These are phyloP conservation scores for Sicyos baderoa DNA, from an alignment of 306 rosid genomes.

Conservation along the genomic window DNA sequence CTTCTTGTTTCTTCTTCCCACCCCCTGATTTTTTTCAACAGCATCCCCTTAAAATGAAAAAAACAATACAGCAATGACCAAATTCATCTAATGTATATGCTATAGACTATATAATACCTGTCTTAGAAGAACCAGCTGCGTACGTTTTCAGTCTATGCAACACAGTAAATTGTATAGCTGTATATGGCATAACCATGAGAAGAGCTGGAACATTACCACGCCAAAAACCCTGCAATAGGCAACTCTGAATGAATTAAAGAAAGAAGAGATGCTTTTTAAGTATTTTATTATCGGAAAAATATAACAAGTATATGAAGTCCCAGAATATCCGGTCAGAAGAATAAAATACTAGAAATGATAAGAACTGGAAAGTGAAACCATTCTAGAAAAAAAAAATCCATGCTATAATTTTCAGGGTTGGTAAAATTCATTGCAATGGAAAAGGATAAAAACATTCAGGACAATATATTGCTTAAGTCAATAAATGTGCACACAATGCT, in stretches of 20 bases:
- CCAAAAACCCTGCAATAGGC: constrained; percentile 74
- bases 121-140: constrained; percentile 80
- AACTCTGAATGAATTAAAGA: constrained; percentile 5
- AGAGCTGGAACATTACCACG: constrained; percentile 94
- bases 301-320: background rate
- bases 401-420: background rate
- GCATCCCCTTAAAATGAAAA: background rate
- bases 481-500: background rate
- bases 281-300: no score
- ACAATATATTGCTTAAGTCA: background rate
- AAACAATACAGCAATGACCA: background rate
- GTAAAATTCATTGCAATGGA: background rate
- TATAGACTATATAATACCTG: constrained; percentile 33
- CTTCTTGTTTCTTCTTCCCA: background rate
- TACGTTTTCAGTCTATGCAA: constrained; percentile 69
- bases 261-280: background rate
- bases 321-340: background rate
- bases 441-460: background rate
- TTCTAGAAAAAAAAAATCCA: background rate
- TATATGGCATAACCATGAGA: constrained; percentile 98
- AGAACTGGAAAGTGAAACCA: background rate
- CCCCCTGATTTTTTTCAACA: background rate
- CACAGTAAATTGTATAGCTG: constrained; percentile 86
- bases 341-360: background rate
- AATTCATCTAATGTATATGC: background rate